phyloP scores from a whole-genome alignment of 805 yeast genomes.

The Blastobotrys mokoenaii region DNA sequence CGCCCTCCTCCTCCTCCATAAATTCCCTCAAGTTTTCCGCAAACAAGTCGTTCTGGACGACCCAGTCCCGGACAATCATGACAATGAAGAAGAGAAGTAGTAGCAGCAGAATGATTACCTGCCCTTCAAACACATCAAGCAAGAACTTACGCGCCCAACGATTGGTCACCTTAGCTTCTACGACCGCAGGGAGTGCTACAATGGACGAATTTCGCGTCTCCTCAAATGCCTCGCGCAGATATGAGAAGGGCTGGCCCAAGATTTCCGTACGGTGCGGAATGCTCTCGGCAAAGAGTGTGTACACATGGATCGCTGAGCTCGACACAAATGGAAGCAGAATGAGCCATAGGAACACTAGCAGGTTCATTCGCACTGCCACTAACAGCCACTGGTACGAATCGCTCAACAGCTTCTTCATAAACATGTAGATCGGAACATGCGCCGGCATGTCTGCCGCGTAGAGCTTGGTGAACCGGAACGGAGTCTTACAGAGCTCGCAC shows the following conservation, averaged over 20 bases:
- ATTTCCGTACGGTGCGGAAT: conserved; percentile 9
- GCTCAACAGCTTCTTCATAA: conserved; percentile 34
- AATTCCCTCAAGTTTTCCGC: conserved; percentile 13
- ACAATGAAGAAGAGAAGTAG: conserved; percentile 30
- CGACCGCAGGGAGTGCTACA: conserved; percentile 4
- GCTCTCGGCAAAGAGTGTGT: conserved; percentile 15
- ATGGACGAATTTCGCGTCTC: conserved; percentile 3
- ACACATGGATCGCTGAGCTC: conserved; percentile 16
- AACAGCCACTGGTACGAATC: conserved; percentile 12
- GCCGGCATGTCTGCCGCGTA: conserved; percentile 60
- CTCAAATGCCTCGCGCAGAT: neutral
- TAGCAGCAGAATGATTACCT: conserved; percentile 18
- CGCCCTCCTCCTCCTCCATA: neutral
- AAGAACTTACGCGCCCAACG: conserved; percentile 1
- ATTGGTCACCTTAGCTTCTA: neutral
- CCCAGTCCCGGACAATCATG: conserved; percentile 33
- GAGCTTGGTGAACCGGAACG: conserved; percentile 58
- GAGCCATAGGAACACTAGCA: conserved; percentile 21
- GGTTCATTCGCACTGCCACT: conserved; percentile 15
- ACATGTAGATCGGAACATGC: conserved; percentile 45
- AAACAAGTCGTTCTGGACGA: conserved; percentile 24
- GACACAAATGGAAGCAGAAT: conserved; percentile 21
- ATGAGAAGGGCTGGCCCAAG: conserved; percentile 1
- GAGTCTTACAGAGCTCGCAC: conserved; percentile 85
- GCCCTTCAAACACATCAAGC: conserved; percentile 23